Evolutionary conservation across 177 flowering plant species (phyloP), one percentile per base, ranked within the genome.

Genomic region (Vitis hybrid): DNA sequence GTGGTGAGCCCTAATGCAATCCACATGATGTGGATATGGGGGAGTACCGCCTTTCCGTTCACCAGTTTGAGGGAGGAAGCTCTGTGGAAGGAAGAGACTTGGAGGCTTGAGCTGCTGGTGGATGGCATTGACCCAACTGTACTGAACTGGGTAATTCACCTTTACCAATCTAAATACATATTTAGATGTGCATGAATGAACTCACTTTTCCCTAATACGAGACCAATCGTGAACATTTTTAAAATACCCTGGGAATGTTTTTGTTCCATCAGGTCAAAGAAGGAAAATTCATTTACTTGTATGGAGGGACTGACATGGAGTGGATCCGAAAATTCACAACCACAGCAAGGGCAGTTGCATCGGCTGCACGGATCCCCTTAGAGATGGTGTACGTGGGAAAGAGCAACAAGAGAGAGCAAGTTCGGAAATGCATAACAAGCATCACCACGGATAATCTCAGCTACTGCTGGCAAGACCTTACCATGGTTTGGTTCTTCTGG

Each of bases 21-120:
- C 32, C 88, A 83, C 77, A 80, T 85, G 88, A 83, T 87, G 81
- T 80, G 85, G 81, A 87, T 87, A 30, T 87, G 90, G 90, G 83
- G 87, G 60, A 78, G 70, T 72, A 21, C 1, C 5, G 85, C 87
- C 10, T 85, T 82, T 73, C 88, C 87, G 59, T 87, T 87, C 72
- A 80, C 86, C 12, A 79, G 66, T 64, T 0, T 6, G 7, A 76
- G 80, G 48, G 90, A 87, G 60, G 81, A 76, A 60, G 45, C 68
- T 34, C 79, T 87, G 10, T 87, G 90, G 90, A 73, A 48, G 54
- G 82, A 71, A 19, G 87, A 82, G 64, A n/a, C 76, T 3, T 86
- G 80, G 80, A 77, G 70, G 65, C 80, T 83, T 63, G 83, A 85
- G 62, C 74, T 84, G 2, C 62, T 87, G 19, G 76, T 80, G 11